phyloP scores from a whole-genome alignment of 2,329 filamentous ascomycete genomes.

The Penicillium sumatraense region DNA sequence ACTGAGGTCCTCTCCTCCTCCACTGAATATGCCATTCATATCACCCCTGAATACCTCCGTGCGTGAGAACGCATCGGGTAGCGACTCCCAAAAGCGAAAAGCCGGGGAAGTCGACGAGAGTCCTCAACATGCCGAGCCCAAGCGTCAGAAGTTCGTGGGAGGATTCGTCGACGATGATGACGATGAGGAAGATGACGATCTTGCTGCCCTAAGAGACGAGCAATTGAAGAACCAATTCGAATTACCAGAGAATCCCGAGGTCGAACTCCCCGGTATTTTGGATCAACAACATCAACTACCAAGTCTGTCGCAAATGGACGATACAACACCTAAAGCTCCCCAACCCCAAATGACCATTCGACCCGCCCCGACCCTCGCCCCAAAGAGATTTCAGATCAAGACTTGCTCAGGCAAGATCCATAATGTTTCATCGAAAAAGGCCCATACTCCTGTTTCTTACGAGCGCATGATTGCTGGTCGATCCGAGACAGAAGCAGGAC shows the following conservation, averaged over 20 bases:
- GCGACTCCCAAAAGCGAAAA: conserved; percentile 48
- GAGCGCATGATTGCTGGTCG: conserved; percentile 59
- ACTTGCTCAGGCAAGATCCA: conserved; percentile 56
- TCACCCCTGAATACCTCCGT: conserved; percentile 45
- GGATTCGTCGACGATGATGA: conserved; percentile 50
- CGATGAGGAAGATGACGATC: conserved; percentile 36
- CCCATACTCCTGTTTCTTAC: conserved; percentile 48
- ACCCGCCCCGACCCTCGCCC: conserved; percentile 16
- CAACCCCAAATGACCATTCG: conserved; percentile 13
- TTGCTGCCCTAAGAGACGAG: conserved; percentile 34
- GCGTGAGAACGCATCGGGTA: conserved; percentile 39
- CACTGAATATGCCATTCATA: conserved; percentile 45
- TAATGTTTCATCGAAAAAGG: conserved; percentile 46
- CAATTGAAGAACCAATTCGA: conserved; percentile 36
- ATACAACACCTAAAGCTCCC: conserved; percentile 5
- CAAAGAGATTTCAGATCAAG: conserved; percentile 40
- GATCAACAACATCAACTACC: conserved; percentile 8
- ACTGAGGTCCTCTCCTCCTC: conserved; percentile 41
- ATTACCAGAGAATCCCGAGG: conserved; percentile 30
- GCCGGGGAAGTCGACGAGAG: conserved; percentile 30
- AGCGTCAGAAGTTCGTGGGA: conserved; percentile 46
- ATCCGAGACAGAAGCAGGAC: conserved; percentile 55
- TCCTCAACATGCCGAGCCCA: conserved; percentile 37
- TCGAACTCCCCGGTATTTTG: conserved; percentile 20
- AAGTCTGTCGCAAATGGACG: not conserved